Base-by-base conservation (phyloP, 2,329 filamentous ascomycete species). In the Cladophialophora psammophila region DNA sequence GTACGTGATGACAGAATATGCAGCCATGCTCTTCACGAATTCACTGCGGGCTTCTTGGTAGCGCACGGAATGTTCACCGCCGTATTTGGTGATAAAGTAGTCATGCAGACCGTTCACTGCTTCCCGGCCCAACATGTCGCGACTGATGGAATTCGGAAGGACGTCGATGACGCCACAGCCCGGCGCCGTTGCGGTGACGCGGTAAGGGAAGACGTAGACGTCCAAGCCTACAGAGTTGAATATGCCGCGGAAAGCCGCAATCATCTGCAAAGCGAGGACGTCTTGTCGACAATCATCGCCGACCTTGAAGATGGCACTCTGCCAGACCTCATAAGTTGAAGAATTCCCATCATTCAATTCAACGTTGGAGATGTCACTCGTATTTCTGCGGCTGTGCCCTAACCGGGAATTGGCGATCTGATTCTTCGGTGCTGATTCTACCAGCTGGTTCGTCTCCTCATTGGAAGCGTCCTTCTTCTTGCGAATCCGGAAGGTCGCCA, bases 291-390 rank as follows among this genome's bases (percentile, higher is more conserved):
- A 98, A 79, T 99, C 95, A 77, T 99, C 95, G 69, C 95, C 95
- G 57, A 99, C 96, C 79, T 99, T 99, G 88, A 99, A 99, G 76
- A 99, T 99, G 64, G 94, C 95, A 1, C 93, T 96, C 79, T 99
- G 95, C 96, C 95, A 98, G n/a, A 94, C 91, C 78, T 99, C 96
- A 72, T 96, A 88, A 0, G 88, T 92, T 36, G 65, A 74, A 74
- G 74, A 7, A 75, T 76, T 20, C 7, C 26, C 52, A 7, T 67
- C 66, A 32, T 65, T 59, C 35, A 67, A n/a, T 64, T 56, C 48
- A 10, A 63, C 34, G 36, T 68, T 68, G 50, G 65, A 72, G 67
- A 64, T 68, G 66, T 50, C 64, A 60, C 53, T 72, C 50, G 71
- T 72, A 40, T 64, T 71, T 55, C 61, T 72, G 48, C 59, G 72